These are phyloP conservation scores for Pyrenochaeta sp. DNA, from an alignment of 2,329 filamentous ascomycete species.

Conservation along the genomic window DNA sequence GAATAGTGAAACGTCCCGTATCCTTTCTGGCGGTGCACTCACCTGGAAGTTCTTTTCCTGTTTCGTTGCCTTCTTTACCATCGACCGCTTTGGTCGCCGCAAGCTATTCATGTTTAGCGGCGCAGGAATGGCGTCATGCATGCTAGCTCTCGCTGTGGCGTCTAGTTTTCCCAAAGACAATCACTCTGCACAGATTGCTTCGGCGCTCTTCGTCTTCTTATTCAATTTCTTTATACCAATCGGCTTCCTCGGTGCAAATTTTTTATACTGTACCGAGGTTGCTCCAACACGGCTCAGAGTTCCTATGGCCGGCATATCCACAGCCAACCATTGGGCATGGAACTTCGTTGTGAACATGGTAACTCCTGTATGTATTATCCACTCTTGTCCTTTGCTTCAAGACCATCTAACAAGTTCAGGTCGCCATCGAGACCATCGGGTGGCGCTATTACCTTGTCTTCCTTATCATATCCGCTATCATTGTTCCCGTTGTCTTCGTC, in stretches of 20 bases:
- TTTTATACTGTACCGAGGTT: conserved; percentile 68
- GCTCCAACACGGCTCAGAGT: conserved; percentile 62
- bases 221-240: conserved; percentile 70
- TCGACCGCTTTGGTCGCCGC: conserved; percentile 74
- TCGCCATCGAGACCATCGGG: conserved; percentile 60
- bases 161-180: conserved; percentile 60
- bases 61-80: conserved; percentile 74
- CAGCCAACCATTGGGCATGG: conserved; percentile 61
- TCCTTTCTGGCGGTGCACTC: conserved; percentile 68
- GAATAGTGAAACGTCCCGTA: conserved; percentile 61
- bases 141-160: conserved; percentile 62
- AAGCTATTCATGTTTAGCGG: conserved; percentile 63
- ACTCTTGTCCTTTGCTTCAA: conserved; percentile 52
- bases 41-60: conserved; percentile 66
- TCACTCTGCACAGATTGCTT: conserved; percentile 59
- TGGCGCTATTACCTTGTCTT: conserved; percentile 64
- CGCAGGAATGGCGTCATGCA: conserved; percentile 63
- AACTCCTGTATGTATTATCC: conserved; percentile 52
- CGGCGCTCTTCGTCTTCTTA: conserved; percentile 65
- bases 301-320: conserved; percentile 65
- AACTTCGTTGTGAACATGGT: conserved; percentile 41
- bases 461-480: conserved; percentile 56
- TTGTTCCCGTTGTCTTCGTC: conserved; percentile 57
- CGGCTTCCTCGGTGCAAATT: conserved; percentile 67
- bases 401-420: conserved; percentile 14